Base-by-base conservation (phyloP, 1,284 basidiomycete genomes). In the Cryptococcus sp. region DNA sequence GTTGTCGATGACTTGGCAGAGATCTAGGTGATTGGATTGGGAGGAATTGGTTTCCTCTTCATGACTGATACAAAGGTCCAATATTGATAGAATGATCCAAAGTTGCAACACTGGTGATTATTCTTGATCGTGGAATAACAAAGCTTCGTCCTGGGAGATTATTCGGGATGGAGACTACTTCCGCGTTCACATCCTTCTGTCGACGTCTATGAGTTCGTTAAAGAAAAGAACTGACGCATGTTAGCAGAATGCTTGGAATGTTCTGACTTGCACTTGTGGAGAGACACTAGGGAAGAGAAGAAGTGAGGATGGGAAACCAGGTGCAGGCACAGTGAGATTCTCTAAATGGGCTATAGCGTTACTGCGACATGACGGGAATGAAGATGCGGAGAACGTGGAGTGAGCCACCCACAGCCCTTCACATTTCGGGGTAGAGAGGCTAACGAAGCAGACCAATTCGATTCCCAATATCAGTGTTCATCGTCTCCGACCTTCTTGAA, bases 41-140 rank as follows among this genome's bases (percentile, higher is more conserved):
- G 50, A 31, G 31, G 32, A 15, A 73, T 72, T 73, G 33, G 42
- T 49, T 37, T n/a, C 15, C 23, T 58, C 57, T 80, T 76, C 82
- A 80, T 80, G 87, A 87, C 86, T 85, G 90, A 92, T 93, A 91
- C 89, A 85, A 87, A 64, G 82, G 87, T 87, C 90, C 90, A 71
- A 92, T 67, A 93, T 77, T 50, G 76, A 88, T 56, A 57, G 62
- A 64, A 59, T n/a, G 14, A 8, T 23, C 32, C 33, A 15, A 23
- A 23, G 41, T 46, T 10, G 31, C 31, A 13, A 23, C 1, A 23
- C 36, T 8, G 8, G 52, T 8, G 10, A 50, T 47, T n/a, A 2
- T 30, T 49, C 45, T 41, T 46, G 43, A 23, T 45, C 52, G 37
- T 46, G 60, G 59, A 56, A 59, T 57, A 64, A 58, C 65, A 68